Evolutionary conservation across 192 early-diverging fungal genomes (phyloP).

Genomic region (Diversispora epigaea): DNA sequence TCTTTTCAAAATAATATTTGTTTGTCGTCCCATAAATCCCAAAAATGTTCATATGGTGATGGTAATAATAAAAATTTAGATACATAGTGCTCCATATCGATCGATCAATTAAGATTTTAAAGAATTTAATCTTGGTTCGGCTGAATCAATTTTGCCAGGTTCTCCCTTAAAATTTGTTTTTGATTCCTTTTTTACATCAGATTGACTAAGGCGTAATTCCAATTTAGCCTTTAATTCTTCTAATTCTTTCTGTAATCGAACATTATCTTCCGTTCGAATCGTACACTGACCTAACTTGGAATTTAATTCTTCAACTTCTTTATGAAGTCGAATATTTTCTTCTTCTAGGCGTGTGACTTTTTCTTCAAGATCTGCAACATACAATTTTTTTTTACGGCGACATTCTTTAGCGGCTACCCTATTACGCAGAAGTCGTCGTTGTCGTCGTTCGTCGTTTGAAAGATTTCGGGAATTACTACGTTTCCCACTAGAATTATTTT

Average conservation of each 20-base stretch:
- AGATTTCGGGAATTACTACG: slow-evolving; percentile 39
- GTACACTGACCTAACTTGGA: slow-evolving; percentile 62
- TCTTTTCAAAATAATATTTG: too few species aligned
- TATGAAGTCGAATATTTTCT: slow-evolving; percentile 59
- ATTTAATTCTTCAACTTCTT: slow-evolving; percentile 69
- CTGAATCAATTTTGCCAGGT: neutral
- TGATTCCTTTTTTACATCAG: neutral
- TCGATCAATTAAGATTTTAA: too few species aligned
- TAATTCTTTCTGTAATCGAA: slow-evolving; percentile 61
- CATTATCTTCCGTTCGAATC: slow-evolving; percentile 59
- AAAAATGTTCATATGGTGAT: too few species aligned
- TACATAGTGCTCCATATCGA: too few species aligned
- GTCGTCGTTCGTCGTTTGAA: slow-evolving; percentile 72
- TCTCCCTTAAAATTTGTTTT: neutral
- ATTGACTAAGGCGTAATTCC: slow-evolving; percentile 25
- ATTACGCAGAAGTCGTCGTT: slow-evolving; percentile 73
- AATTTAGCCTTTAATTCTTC: slow-evolving; percentile 71
- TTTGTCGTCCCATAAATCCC: too few species aligned
- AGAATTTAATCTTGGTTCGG: too few species aligned
- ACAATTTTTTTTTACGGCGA: slow-evolving; percentile 82
- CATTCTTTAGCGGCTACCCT: slow-evolving; percentile 82
- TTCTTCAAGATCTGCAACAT: slow-evolving; percentile 69
- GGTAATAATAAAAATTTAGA: too few species aligned
- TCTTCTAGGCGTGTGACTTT: slow-evolving; percentile 60
- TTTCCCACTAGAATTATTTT: slow-evolving; percentile 12